Percentiles rank a stretch among this genome's conserved stretches.
Conservation (phyloP, 163 green algal genomes). For the Trebouxia gelatinosa region DNA sequence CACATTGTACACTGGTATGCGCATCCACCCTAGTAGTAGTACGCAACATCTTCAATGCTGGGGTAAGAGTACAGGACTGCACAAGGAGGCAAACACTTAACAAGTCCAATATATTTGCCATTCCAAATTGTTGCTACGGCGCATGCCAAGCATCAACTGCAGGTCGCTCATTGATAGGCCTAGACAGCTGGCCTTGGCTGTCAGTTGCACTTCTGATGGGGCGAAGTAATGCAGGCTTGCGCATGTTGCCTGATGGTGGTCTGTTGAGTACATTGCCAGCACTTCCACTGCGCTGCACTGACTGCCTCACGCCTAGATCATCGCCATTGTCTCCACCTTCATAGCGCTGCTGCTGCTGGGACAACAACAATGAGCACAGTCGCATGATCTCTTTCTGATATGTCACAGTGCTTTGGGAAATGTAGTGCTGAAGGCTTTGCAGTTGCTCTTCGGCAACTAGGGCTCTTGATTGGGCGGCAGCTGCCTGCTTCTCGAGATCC, state of each 20-base stretch:
- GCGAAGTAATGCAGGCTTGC: neutral
- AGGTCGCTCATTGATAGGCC: conserved; percentile 10
- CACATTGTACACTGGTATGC: no score
- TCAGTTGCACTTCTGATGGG: conserved; percentile 15
- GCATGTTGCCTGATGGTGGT: neutral
- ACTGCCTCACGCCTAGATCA: neutral
- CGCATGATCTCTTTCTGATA: conserved; percentile 71
- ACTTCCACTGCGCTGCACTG: conserved; percentile 15
- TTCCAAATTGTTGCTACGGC: no score
- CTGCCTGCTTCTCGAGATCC: conserved; percentile 33
- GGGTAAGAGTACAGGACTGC: no score
- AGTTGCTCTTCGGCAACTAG: conserved; percentile 68
- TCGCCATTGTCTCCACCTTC: neutral
- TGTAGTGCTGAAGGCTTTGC: conserved; percentile 46
- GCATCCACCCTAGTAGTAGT: no score
- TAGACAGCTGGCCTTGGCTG: conserved; percentile 1
- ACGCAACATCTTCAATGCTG: no score
- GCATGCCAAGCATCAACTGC: conserved; percentile 29
- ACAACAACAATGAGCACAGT: conserved; percentile 41
- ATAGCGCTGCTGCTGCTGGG: neutral
- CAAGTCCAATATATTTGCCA: no score
- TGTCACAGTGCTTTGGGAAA: conserved; percentile 47
- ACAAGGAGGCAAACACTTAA: no score
- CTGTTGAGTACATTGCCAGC: neutral
- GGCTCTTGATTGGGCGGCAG: conserved; percentile 38